Evolutionary conservation across 2,329 filamentous ascomycete genomes (phyloP).

Genomic region (Celoporthe dispersa): DNA sequence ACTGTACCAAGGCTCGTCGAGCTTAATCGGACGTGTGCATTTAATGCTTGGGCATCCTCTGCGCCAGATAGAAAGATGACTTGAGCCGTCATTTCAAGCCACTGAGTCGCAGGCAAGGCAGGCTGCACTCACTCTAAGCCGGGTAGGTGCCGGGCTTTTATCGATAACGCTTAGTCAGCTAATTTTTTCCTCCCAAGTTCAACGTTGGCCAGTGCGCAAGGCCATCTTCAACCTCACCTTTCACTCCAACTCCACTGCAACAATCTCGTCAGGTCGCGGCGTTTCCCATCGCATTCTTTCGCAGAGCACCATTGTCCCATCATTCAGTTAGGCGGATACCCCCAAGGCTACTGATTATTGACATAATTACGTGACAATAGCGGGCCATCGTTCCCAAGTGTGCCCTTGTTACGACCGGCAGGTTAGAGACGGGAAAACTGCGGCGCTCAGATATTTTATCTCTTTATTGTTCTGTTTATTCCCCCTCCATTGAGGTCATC

Average conservation of each 20-base stretch:
- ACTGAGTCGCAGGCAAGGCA: neutral
- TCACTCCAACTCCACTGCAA: neutral
- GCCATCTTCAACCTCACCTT: neutral
- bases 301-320: neutral
- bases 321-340: neutral
- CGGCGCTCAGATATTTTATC: neutral
- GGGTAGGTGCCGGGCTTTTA: neutral
- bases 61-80: too few species aligned
- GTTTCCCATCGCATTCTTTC: neutral
- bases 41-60: too few species aligned
- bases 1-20: too few species aligned
- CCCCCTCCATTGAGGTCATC: neutral
- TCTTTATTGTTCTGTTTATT: neutral
- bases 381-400: neutral
- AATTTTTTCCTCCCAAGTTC: neutral
- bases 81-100: neutral
- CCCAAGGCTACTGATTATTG: neutral
- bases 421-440: neutral
- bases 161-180: slow-evolving; percentile 19
- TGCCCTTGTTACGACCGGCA: neutral
- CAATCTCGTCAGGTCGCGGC: neutral
- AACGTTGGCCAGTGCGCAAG: slow-evolving; percentile 1
- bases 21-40: too few species aligned
- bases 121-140: neutral
- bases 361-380: neutral